Base-by-base conservation (phyloP, 1,284 basidiomycete genomes). In the Naganishia sp. region DNA sequence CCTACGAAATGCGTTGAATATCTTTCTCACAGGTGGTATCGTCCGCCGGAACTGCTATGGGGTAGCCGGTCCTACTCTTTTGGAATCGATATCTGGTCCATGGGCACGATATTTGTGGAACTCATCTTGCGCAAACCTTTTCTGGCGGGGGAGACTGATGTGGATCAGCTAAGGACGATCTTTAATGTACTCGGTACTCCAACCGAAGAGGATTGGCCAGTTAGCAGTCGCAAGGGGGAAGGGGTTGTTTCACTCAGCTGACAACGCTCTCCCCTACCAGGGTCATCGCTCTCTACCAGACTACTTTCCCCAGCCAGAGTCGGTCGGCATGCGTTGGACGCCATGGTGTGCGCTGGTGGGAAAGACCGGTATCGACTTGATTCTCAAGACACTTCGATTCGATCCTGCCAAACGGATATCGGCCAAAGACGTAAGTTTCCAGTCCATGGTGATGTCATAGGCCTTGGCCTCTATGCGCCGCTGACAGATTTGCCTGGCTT, bases 191-290 rank as follows among this genome's bases (percentile, higher is more conserved):
- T 99, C 21, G 96, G 96, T 0, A 94, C 94, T 5, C 96, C 96
- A 0, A 91, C 91, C 0, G 94, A 98, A 73, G 88, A 91, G 61
- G 94, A 98, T 31, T 99, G 96, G 96, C 95, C 95, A 1, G 90
- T 94, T 78, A 66, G 85, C 76, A 2, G 10, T 46, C 3, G 7
- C 10, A 43, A 15, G 4, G 32, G 42, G 10, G 28, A 23, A 5
- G 21, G 47, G n/a, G 18, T 25, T 35, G 35, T 39, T 21, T 57
- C 35, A 13, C 68, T 66, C 43, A 53, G 31, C 32, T 21, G 66
- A 32, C 53, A 72, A 94, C 92, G 21, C 32, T 32, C 25, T 60
- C 3, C 9, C 13, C 13, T 7, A n/a, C 17, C 21, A 61, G 57
- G 91, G 91, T 15, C 89, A 95, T 78, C 90, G 86, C 1, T 88